phyloP scores from a whole-genome alignment of 805 yeast genomes.

The Metschnikowia sp. region DNA sequence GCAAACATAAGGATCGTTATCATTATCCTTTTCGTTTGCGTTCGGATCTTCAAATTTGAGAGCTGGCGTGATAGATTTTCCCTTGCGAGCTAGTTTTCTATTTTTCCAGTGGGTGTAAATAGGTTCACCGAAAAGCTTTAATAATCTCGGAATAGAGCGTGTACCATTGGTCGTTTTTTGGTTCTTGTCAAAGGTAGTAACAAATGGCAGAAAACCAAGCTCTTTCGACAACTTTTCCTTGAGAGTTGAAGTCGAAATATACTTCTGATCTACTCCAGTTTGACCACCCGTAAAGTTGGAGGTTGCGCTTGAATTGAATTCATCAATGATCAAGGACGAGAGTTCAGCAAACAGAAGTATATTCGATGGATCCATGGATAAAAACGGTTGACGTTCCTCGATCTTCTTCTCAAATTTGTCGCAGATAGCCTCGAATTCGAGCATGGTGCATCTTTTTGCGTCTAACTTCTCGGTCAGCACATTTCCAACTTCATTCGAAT shows the following conservation, averaged over 20 bases:
- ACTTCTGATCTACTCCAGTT: constrained; percentile 29
- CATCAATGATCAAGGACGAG: constrained; percentile 44
- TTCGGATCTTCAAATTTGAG: constrained; percentile 80
- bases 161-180: constrained; percentile 21
- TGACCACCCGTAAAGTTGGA: constrained; percentile 18
- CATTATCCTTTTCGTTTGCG: constrained; percentile 74
- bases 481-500: constrained; percentile 1
- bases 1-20: constrained; percentile 90
- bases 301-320: constrained; percentile 26
- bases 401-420: constrained; percentile 72
- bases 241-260: constrained; percentile 53
- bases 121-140: constrained; percentile 58
- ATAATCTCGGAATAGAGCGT: constrained; percentile 46
- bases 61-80: constrained; percentile 68
- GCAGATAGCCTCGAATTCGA: constrained; percentile 79
- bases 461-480: constrained; percentile 9
- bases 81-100: constrained; percentile 67
- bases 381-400: constrained; percentile 80
- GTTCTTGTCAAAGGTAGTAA: constrained; percentile 55
- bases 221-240: constrained; percentile 57
- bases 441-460: constrained; percentile 54
- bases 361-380: constrained; percentile 79
- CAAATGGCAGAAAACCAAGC: constrained; percentile 51
- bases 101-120: constrained; percentile 80
- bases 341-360: constrained; percentile 70